Percentiles rank a stretch among this genome's conserved stretches.
Conservation (phyloP, 2,329 filamentous ascomycete species). For the Hypoxylon sp. region DNA sequence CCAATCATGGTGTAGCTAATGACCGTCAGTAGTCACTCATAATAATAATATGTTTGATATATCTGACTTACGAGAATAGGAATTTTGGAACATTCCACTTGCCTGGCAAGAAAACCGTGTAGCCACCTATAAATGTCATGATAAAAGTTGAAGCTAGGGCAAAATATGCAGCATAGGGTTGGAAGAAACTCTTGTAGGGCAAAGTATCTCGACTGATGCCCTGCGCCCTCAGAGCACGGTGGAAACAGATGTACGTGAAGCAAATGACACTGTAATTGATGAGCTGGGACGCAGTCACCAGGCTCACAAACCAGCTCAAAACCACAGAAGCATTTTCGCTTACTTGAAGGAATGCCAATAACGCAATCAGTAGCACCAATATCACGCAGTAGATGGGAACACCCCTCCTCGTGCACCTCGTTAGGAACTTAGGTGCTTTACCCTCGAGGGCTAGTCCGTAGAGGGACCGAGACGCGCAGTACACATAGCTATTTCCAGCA, state of each 20-base stretch:
- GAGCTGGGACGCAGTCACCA: constrained; percentile 78
- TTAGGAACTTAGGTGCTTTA: constrained; percentile 72
- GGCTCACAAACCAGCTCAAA: constrained; percentile 77
- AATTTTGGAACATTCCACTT: constrained; percentile 79
- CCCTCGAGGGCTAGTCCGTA: constrained; percentile 77
- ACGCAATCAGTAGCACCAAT: constrained; percentile 74
- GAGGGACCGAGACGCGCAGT: constrained; percentile 76
- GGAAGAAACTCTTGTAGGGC: constrained; percentile 77
- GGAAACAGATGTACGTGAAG: constrained; percentile 78
- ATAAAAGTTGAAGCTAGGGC: constrained; percentile 72
- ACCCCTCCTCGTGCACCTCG: constrained; percentile 71
- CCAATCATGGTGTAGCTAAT: constrained; percentile 77
- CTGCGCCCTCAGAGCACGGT: constrained; percentile 76
- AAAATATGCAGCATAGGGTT: constrained; percentile 80
- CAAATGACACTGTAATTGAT: constrained; percentile 80
- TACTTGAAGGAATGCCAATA: constrained; percentile 81
- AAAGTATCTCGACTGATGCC: constrained; percentile 75
- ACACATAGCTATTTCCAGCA: constrained; percentile 77
- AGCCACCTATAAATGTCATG: constrained; percentile 82
- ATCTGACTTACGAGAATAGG: constrained; percentile 71
- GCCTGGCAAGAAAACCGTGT: constrained; percentile 78
- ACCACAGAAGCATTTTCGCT: constrained; percentile 75
- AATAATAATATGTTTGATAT: neutral
- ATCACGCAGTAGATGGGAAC: constrained; percentile 81
- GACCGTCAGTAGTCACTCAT: constrained; percentile 1